Evolutionary conservation across 805 yeast genomes (phyloP), one percentile per base, ranked within the genome.

Genomic region (Teunomyces panamensis): DNA sequence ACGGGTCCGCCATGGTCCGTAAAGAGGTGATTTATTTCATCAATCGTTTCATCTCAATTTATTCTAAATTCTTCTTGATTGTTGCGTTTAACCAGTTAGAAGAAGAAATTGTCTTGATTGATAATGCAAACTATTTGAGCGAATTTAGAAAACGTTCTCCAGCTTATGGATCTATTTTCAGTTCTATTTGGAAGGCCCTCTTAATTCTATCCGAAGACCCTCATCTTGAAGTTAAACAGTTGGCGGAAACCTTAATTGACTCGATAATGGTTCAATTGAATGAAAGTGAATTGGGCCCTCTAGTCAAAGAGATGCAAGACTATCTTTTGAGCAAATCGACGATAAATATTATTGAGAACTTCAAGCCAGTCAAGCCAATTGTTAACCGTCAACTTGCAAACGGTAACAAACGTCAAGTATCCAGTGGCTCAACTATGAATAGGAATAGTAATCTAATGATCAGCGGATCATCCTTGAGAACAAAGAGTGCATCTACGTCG

Each of bases 1-100:
- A 94, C 67, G 98, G 96, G 0, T 87, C 96, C 0, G 82, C 96
- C 0, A 68, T 92, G 55, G 97, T 94, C 1, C 71, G 99, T 48
- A 83, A 89, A 53, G 98, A 94, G 62, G 79, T 89, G 8, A 81
- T 87, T 5, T 83, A 84, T 24, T 87, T 87, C 58, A 78, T 90
- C 46, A 86, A 94, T 33, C 79, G 83, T 41, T 83, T 89, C 60
- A 86, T 90, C 9, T 67, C 78, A 48, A 82, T 83, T 36, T 85
- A 90, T 64, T 68, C 78, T 20, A 80, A 82, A 49, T 87, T 88
- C 58, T 91, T 92, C 58, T 63, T 90, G 46, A 94, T 92, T 1
- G 85, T 91, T 49, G 96, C 97, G 0, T 90, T 85, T 63, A 80
- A 89, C 42, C 90, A 89, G 55, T 62, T 94, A 26, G 89, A 87